Percentiles rank a stretch among this genome's conserved stretches.
These are phyloP conservation scores for Carex pumila DNA, from an alignment of 176 grass and related monocot species.

Conservation along the genomic window DNA sequence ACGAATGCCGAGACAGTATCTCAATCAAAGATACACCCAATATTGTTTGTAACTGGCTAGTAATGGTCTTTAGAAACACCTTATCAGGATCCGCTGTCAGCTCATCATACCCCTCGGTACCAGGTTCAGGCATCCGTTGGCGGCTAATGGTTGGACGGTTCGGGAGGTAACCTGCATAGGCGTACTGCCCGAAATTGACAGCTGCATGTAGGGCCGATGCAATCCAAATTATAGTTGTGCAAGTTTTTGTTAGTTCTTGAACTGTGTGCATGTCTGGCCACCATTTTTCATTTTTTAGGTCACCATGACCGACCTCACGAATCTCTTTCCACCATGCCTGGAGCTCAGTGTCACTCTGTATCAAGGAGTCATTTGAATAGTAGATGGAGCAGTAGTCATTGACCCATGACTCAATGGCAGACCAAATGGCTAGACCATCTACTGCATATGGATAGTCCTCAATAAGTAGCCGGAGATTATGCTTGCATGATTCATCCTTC, in stretches of 20 bases:
- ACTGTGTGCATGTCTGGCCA: conserved; percentile 48
- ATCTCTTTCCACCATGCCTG: conserved; percentile 87
- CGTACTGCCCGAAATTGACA: conserved; percentile 86
- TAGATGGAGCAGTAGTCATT: conserved; percentile 63
- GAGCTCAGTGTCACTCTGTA: conserved; percentile 48
- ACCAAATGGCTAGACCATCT: conserved; percentile 69
- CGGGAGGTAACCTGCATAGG: conserved; percentile 68
- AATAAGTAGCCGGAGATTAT: conserved; percentile 58
- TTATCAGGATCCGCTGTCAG: conserved; percentile 40
- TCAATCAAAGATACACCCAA: conserved; percentile 64
- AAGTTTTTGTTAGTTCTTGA: conserved; percentile 36
- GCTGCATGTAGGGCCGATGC: conserved; percentile 81
- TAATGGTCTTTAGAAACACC: conserved; percentile 62
- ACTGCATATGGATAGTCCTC: conserved; percentile 64
- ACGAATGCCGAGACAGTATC: conserved; percentile 63
- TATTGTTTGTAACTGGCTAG: conserved; percentile 76
- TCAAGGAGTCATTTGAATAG: conserved; percentile 37
- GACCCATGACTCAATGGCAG: conserved; percentile 63
- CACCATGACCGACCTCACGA: conserved; percentile 76
- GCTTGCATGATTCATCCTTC: conserved; percentile 30
- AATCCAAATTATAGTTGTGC: conserved; percentile 74
- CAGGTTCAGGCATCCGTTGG: conserved; percentile 47
- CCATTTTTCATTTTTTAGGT: conserved; percentile 51
- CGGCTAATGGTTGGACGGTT: conserved; percentile 74
- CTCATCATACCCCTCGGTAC: conserved; percentile 32